These are phyloP conservation scores for Pseudopyrenochaeta lycopersici DNA, from an alignment of 2,329 filamentous ascomycete genomes.

Conservation along the genomic window DNA sequence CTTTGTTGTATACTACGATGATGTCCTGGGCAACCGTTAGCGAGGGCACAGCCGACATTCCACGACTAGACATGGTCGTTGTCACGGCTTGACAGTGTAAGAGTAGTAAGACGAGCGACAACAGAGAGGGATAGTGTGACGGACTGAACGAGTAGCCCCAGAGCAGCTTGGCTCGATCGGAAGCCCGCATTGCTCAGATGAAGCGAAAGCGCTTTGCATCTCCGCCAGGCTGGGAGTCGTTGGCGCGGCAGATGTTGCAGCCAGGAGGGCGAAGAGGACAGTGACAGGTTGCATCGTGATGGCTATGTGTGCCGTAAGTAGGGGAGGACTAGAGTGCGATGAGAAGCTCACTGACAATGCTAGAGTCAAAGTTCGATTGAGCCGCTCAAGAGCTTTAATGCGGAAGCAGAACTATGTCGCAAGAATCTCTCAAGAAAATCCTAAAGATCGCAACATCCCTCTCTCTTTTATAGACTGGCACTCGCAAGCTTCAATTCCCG, in stretches of 20 bases:
- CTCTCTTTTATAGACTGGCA: too few species aligned
- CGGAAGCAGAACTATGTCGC: too few species aligned
- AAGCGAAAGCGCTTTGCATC: background rate
- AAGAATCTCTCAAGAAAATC: too few species aligned
- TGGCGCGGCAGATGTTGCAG: background rate
- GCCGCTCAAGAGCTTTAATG: too few species aligned
- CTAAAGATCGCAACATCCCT: too few species aligned
- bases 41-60: background rate
- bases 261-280: background rate
- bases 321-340: background rate
- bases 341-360: background rate
- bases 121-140: background rate
- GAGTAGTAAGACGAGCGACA: background rate
- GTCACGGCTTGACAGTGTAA: too few species aligned
- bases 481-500: too few species aligned
- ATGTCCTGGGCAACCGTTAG: slow-evolving; percentile 14
- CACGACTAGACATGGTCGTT: background rate
- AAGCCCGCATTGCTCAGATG: slow-evolving; percentile 12
- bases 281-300: background rate
- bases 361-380: too few species aligned
- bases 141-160: background rate
- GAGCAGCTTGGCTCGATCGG: slow-evolving; percentile 16
- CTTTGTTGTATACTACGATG: slow-evolving; percentile 13
- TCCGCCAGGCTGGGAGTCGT: background rate
- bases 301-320: background rate